A percentile compares a stretch with the other conserved stretches of the same genome.
phyloP scores from a whole-genome alignment of 108 stramenopile species.

The Skeletonema grethae region DNA sequence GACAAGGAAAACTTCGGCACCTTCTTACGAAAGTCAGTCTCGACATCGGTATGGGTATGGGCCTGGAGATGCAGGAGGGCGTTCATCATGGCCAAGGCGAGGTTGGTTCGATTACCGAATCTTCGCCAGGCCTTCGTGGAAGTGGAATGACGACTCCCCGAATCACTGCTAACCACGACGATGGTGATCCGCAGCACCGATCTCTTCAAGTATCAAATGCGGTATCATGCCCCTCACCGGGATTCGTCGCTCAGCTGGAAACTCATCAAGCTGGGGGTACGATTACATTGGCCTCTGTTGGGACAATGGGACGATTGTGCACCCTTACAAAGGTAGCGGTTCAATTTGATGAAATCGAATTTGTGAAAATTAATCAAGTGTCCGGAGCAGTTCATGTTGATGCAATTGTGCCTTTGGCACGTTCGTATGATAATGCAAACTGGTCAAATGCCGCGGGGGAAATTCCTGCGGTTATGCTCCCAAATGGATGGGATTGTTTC shows the following conservation, averaged over 20 bases:
- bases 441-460: slow-evolving; percentile 19
- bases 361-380: background rate
- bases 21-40: no score
- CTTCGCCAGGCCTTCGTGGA: no score
- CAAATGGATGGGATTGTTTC: slow-evolving; percentile 9
- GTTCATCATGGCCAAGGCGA: no score
- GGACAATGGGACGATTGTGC: background rate
- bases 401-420: slow-evolving; percentile 5
- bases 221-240: background rate
- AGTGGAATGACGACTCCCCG: no score
- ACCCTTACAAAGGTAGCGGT: background rate
- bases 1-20: no score
- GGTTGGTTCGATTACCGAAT: no score
- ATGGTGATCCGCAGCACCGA: no score
- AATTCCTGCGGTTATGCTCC: slow-evolving; percentile 3
- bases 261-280: slow-evolving; percentile 4
- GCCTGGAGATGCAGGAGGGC: no score
- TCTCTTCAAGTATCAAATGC: slow-evolving; percentile 2
- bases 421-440: slow-evolving; percentile 16
- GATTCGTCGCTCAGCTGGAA: background rate
- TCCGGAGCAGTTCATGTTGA: no score
- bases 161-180: no score
- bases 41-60: no score
- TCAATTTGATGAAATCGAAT: no score
- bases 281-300: slow-evolving; percentile 5